phyloP scores from a whole-genome alignment of 78 protist genomes.

The Isochrysis galbana region DNA sequence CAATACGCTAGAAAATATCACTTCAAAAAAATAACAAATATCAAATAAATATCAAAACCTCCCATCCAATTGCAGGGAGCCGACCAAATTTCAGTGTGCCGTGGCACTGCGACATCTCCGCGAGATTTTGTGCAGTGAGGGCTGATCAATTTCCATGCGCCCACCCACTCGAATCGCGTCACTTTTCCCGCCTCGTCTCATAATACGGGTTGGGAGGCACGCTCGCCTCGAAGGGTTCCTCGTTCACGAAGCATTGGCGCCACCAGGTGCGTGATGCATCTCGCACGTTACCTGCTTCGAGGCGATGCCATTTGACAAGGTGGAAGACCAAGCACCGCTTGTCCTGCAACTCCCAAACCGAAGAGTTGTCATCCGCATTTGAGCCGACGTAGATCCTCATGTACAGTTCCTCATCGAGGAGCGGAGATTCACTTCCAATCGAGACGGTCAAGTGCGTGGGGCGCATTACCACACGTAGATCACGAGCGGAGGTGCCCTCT shows the following conservation, averaged over 20 bases:
- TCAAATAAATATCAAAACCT: too few species aligned
- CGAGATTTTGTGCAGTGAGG: too few species aligned
- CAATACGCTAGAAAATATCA: too few species aligned
- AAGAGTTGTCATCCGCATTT: not conserved
- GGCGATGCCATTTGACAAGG: constrained; percentile 5
- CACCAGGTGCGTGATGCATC: constrained; percentile 23
- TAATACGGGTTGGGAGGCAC: not conserved
- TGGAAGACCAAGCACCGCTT: not conserved
- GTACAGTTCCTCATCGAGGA: constrained; percentile 10
- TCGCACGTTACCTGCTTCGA: constrained; percentile 11
- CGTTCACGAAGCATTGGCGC: not conserved
- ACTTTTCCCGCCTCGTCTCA: not conserved
- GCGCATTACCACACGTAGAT: not conserved
- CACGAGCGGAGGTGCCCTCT: constrained; percentile 23
- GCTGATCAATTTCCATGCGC: too few species aligned
- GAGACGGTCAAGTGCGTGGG: not conserved
- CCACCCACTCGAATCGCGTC: too few species aligned
- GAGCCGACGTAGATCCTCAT: constrained; percentile 4
- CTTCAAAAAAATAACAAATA: too few species aligned
- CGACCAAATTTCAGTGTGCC: too few species aligned
- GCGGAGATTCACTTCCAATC: not conserved
- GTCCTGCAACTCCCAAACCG: constrained; percentile 20
- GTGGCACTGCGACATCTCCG: too few species aligned
- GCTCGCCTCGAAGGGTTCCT: not conserved
- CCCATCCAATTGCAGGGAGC: too few species aligned